Evolutionary conservation across 1,284 basidiomycete genomes (phyloP), one percentile per base, ranked within the genome.

Genomic region (Stereum hirsutum): DNA sequence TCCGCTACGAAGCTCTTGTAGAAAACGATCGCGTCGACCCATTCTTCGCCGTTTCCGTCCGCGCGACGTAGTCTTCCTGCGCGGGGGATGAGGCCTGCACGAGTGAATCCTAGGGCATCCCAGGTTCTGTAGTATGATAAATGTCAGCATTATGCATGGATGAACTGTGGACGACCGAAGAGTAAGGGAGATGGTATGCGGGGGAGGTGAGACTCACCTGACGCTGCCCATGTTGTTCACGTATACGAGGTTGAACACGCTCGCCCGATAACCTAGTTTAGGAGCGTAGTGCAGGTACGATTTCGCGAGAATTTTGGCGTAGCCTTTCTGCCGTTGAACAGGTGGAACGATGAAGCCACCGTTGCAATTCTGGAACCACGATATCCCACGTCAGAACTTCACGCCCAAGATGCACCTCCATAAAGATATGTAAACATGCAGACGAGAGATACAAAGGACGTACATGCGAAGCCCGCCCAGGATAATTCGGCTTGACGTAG

Each of bases 241-340:
- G 62, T 89, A 97, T 27, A 96, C 92, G 37, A 97, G 73, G 59
- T 97, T 97, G 72, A 96, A 97, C 14, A 97, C 89, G 53, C 86
- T 91, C 0, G 78, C 89, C 53, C 80, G 72, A 66, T 94, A 97
- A 6, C 92, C 85, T 21, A 89, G 64, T 27, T 65, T 65, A 0
- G 89, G 92, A 0, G 77, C 94, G 54, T 89, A 92, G 57, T 88
- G 65, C 10, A 95, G 66, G 64, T 81, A 97, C 4, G 87, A 88
- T 48, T 74, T 75, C 1, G 86, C 92, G 24, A 97, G 75, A 2
- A 79, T 68, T 26, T 67, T 64, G 10, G 91, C 92, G 50, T 89
- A 74, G 31, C 87, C 83, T 31, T 71, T 65, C 4, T 80, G 81
- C 23, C 91, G 74, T 41, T 81, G 77, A 0, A 56, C 51, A 3